Conservation (phyloP, 495 filamentous ascomycete genomes). For the Friedmanniomyces simplex region DNA sequence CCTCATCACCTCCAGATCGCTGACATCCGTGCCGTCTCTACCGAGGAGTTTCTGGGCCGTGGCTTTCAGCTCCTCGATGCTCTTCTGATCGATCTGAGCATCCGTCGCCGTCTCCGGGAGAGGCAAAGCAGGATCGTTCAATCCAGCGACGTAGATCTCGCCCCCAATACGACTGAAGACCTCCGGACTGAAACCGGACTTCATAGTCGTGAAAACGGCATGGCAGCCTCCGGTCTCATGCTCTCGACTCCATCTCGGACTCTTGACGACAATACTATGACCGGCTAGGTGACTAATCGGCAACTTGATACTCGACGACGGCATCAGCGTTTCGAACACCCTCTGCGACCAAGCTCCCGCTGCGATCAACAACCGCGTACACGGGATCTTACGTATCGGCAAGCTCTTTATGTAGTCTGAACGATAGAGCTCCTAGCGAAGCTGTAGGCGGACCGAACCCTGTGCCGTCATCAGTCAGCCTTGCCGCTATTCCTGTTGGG, state of each 20-base stretch:
- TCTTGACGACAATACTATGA: conserved; percentile 56
- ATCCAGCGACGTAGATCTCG: conserved; percentile 63
- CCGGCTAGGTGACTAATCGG: conserved; percentile 57
- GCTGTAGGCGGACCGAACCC: conserved; percentile 39
- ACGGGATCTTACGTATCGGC: conserved; percentile 39
- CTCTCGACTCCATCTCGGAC: conserved; percentile 44
- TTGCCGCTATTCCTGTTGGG: background rate
- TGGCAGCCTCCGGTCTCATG: conserved; percentile 42
- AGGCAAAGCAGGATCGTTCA: conserved; percentile 50
- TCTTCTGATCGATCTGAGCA: conserved; percentile 32
- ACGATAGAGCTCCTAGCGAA: conserved; percentile 54
- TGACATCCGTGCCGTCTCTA: conserved; percentile 28
- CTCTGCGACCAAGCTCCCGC: conserved; percentile 59
- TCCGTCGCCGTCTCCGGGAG: conserved; percentile 48
- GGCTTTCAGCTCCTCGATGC: conserved; percentile 42
- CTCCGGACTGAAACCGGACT: conserved; percentile 56
- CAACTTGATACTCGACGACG: conserved; percentile 37
- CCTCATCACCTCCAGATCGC: conserved; percentile 50
- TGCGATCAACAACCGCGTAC: conserved; percentile 49
- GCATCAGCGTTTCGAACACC: conserved; percentile 56
- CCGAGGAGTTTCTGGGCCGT: conserved; percentile 50
- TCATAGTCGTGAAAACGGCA: conserved; percentile 56
- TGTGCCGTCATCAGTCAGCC: conserved; percentile 3
- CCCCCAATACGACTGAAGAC: conserved; percentile 55
- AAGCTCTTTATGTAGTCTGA: conserved; percentile 50